Conservation (phyloP, 2,329 filamentous ascomycete species). For the Chlorencoelia australis region DNA sequence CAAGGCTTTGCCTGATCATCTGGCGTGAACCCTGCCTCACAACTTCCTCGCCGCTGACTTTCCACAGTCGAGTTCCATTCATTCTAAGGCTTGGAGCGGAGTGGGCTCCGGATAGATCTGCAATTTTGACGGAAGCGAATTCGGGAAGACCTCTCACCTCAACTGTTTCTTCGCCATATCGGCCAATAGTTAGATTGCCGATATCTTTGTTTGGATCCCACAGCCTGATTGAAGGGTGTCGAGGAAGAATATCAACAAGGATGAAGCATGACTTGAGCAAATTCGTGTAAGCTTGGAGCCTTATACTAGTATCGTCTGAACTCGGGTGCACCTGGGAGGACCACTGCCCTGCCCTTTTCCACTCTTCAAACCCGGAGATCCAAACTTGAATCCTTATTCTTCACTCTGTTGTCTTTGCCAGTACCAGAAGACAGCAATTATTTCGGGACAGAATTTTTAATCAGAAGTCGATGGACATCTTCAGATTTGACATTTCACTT, state of each 20-base stretch:
- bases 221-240: slow-evolving; percentile 1
- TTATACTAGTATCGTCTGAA: not conserved
- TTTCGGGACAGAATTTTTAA: not conserved
- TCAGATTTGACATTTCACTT: not conserved
- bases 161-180: not conserved
- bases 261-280: not conserved
- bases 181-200: not conserved
- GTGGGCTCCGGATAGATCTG: not conserved
- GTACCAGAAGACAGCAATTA: not conserved
- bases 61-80: not conserved
- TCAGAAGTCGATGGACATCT: not conserved
- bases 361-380: slow-evolving; percentile 1
- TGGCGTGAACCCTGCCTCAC: not conserved
- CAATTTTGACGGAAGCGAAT: not conserved
- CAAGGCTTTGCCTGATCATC: not conserved
- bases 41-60: not conserved
- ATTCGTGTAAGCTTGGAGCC: not conserved
- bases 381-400: not conserved
- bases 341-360: not conserved
- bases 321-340: not conserved
- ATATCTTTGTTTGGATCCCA: slow-evolving; percentile 1
- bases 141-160: not conserved
- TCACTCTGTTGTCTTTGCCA: not conserved
- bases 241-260: slow-evolving; percentile 1
- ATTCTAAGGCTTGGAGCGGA: not conserved